A percentile compares a stretch with the other conserved stretches of the same genome.
These are phyloP conservation scores for Salix suchowensis DNA, from an alignment of 345 rosid species.

Conservation along the genomic window DNA sequence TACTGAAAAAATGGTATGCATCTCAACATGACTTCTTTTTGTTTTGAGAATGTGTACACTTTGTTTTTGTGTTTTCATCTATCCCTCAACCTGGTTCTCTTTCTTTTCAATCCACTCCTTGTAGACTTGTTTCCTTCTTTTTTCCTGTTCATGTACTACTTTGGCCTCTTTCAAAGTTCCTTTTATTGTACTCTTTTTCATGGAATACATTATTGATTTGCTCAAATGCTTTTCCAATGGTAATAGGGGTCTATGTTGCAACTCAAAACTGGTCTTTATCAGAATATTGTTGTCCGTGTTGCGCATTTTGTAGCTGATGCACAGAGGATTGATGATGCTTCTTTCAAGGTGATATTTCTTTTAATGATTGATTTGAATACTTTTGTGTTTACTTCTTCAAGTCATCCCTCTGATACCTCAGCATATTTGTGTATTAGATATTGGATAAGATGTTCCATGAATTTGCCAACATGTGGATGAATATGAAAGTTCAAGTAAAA, in stretches of 20 bases:
- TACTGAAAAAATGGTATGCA: conserved; percentile 40
- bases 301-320: conserved; percentile 54
- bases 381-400: background rate
- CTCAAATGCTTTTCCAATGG: conserved; percentile 14
- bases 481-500: conserved; percentile 61
- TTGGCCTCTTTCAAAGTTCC: background rate
- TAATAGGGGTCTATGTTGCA: conserved; percentile 51
- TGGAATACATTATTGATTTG: background rate
- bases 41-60: too few relatives aligned
- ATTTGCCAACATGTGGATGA: conserved; percentile 68
- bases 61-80: too few relatives aligned
- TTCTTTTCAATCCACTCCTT: background rate
- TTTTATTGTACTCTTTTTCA: background rate
- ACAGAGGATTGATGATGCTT: conserved; percentile 48
- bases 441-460: conserved; percentile 57
- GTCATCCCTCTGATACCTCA: conserved; percentile 18
- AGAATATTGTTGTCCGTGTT: conserved; percentile 56
- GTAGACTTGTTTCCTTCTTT: background rate
- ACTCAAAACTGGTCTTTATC: conserved; percentile 48
- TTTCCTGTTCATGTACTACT: background rate
- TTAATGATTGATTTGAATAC: conserved; percentile 10
- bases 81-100: too few relatives aligned
- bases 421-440: conserved; percentile 40
- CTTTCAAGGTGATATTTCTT: conserved; percentile 55
- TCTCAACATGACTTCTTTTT: background rate